Evolutionary conservation across 805 yeast genomes (phyloP).

Genomic region (Tetrapisispora taiwanensis): DNA sequence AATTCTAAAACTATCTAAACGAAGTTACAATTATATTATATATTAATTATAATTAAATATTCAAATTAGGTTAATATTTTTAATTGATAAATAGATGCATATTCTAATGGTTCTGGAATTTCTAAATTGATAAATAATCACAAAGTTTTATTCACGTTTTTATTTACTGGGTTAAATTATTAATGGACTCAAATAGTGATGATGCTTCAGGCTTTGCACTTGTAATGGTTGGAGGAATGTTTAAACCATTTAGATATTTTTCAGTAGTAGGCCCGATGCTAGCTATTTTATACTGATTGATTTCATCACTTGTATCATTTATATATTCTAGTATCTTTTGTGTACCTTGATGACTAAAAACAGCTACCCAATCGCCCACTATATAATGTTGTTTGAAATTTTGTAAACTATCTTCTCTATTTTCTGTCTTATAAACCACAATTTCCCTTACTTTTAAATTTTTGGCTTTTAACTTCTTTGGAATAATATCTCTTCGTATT

Average conservation of each 20-base stretch:
- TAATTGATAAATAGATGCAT: neutral
- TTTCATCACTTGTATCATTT: slow-evolving; percentile 6
- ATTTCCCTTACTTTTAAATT: slow-evolving; percentile 35
- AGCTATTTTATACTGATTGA: slow-evolving; percentile 41
- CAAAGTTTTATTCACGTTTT: too few relatives aligned
- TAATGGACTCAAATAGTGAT: slow-evolving; percentile 33
- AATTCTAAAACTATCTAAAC: too few relatives aligned
- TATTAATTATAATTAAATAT: too few relatives aligned
- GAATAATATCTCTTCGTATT: slow-evolving; percentile 71
- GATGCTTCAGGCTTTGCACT: slow-evolving; percentile 65
- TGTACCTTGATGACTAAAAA: slow-evolving; percentile 89
- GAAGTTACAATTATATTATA: too few relatives aligned
- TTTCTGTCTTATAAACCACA: slow-evolving; percentile 60
- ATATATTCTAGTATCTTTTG: slow-evolving; percentile 44
- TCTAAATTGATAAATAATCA: too few relatives aligned
- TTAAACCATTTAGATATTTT: slow-evolving; percentile 42
- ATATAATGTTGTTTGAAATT: slow-evolving; percentile 23
- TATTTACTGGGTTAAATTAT: neutral
- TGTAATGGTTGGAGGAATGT: slow-evolving; percentile 50
- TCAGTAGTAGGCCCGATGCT: slow-evolving; percentile 92
- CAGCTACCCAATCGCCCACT: slow-evolving; percentile 54
- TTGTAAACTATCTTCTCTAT: slow-evolving; percentile 36
- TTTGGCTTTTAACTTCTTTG: slow-evolving; percentile 38
- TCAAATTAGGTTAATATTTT: too few relatives aligned
- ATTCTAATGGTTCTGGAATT: neutral